phyloP scores from a whole-genome alignment of 2,329 filamentous ascomycete species.

The Neopestalotiopsis sp. region DNA sequence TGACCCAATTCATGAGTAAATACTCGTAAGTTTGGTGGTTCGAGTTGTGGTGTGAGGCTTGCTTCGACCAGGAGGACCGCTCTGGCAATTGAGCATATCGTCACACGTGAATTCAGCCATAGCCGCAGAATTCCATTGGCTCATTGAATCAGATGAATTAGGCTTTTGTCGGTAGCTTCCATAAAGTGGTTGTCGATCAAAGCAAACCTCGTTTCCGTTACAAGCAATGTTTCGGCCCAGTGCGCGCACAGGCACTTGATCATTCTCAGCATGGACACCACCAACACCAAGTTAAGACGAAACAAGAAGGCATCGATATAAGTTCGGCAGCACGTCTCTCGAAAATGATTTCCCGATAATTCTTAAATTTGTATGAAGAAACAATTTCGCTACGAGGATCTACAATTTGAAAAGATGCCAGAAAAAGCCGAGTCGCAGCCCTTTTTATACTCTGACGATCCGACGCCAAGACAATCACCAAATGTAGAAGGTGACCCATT shows the following conservation, averaged over 20 bases:
- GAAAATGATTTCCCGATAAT: not conserved
- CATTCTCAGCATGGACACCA: not conserved
- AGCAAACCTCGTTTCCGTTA: not conserved
- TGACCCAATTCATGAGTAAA: too few species aligned
- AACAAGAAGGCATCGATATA: not conserved
- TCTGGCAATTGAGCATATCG: not conserved
- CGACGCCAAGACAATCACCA: not conserved
- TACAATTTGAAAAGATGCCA: not conserved
- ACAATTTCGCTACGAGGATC: not conserved
- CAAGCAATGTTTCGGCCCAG: constrained; percentile 5
- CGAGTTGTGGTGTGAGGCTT: not conserved
- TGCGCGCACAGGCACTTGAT: constrained; percentile 7
- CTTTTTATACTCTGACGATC: constrained; percentile 7
- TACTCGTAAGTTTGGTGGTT: too few species aligned
- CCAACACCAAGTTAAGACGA: not conserved
- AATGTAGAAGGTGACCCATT: not conserved
- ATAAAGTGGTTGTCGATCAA: not conserved
- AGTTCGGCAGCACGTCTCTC: not conserved
- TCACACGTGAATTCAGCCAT: not conserved
- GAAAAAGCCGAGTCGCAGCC: constrained; percentile 1
- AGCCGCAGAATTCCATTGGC: not conserved
- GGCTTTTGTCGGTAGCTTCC: not conserved
- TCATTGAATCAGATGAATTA: not conserved
- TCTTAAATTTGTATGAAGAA: not conserved
- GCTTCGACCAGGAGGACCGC: not conserved